Base-by-base conservation (phyloP, 345 rosid species). In the Citrus medica region DNA sequence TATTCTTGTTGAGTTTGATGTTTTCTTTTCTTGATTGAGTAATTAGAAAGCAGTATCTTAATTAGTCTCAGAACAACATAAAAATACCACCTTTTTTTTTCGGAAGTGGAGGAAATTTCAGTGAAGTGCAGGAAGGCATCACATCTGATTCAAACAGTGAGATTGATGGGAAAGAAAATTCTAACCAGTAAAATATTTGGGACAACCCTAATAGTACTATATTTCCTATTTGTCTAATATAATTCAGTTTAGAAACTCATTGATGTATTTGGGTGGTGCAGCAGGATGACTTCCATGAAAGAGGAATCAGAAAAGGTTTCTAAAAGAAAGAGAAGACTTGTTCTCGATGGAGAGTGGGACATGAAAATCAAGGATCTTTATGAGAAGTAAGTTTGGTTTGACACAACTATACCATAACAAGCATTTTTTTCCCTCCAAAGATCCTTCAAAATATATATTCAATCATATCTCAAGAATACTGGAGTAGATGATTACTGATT, bases 261-360 rank as follows among this genome's bases (percentile, higher is more conserved):
- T 28, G 27, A 4, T 78, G 30, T 79, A 7, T 83, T 79, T 82
- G 68, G 74, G 73, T 86, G 78, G 51, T 81, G 80, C 88, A 89
- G 95, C 75, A 90, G 70, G 68, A 87, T 62, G 51, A 84, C 80
- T 76, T 73, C 76, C 40, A 19, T 72, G 51, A 92, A 85, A 78
- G 75, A 78, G 84, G 84, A 86, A 79, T 69, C 75, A 78, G 81
- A 71, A 78, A 82, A 74, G 71, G 79, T 85, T 85, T 59, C 86
- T 69, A 82, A 78, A 85, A 87, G 91, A 84, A 95, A 87, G 79
- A 86, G 86, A 84, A 93, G 90, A 84, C 84, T 89, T 69, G 82
- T 92, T 76, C 83, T 89, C 30, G 88, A 79, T 71, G 82, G 86
- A 76, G 97, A 87, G 42, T 67, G 89, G 91, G 95, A 89, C 83